Base-by-base conservation (phyloP, 2,329 filamentous ascomycete species). In the Beauveria sp. region DNA sequence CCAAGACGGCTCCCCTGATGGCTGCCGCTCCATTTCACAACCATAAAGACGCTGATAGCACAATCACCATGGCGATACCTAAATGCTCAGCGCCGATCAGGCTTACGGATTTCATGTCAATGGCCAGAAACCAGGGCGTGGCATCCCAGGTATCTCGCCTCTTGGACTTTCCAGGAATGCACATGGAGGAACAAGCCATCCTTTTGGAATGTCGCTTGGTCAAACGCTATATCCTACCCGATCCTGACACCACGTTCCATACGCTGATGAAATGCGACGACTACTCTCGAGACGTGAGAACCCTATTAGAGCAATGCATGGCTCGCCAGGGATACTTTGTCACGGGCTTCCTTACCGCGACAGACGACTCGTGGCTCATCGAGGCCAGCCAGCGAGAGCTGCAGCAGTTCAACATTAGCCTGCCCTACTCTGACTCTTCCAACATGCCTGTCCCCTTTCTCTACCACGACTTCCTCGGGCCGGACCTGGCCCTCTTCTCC, bases 261-360 rank as follows among this genome's bases (percentile, higher is more conserved):
- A 20, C 20, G 5, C 51, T 62, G 34, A 62, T 62, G 55, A 24
- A 24, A 5, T 46, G 55, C 50, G 41, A 50, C 40, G 30, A 37
- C 44, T 59, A 59, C 51, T 48, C 55, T 24, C n/a, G 37, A 16
- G 55, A 62, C 20, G 61, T 62, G 2, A 28, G 41, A 3, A 18
- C 54, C 6, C 50, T 62, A 1, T 14, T 62, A 6, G 55, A 59
- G 22, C 48, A 48, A 8, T 54, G 55, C 43, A 43, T 55, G 9
- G 53, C 47, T 9, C 50, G 61, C 8, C 55, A 59, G 41, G 61
- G 48, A 0, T 59, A 59, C 55, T 58, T 62, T 34, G 48, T 62
- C 30, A 62, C 61, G 2, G 61, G 61, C 1, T 59, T 59, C 26
- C 55, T 62, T 6, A 62, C 61, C 10, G 55, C 46, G 3, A 59